Conservation (phyloP, 306 rosid genomes). For the Inga laurina region DNA sequence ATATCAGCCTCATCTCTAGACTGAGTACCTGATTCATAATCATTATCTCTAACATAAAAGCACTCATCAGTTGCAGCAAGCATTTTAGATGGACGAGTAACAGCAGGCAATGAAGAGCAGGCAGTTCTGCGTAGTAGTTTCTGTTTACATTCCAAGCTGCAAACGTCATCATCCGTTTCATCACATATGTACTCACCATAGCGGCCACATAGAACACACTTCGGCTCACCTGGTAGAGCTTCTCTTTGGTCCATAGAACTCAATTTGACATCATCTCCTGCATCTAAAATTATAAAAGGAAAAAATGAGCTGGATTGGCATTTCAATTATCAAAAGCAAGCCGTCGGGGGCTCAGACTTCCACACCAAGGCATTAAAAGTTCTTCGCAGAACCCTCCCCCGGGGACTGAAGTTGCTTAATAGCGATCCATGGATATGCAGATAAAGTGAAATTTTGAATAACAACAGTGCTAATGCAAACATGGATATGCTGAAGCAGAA, state of each 20-base stretch:
- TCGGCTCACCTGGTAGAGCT: slow-evolving; percentile 75
- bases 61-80: slow-evolving; percentile 72
- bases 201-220: slow-evolving; percentile 71
- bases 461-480: neutral
- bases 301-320: slow-evolving; percentile 3
- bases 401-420: neutral
- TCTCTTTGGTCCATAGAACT: slow-evolving; percentile 66
- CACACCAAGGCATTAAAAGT: slow-evolving; percentile 15
- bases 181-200: slow-evolving; percentile 85
- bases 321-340: slow-evolving; percentile 6
- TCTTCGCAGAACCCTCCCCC: neutral
- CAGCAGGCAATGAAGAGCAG: slow-evolving; percentile 27
- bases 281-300: slow-evolving; percentile 30
- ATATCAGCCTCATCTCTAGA: slow-evolving; percentile 47
- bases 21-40: slow-evolving; percentile 30
- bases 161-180: slow-evolving; percentile 79
- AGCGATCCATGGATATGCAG: neutral
- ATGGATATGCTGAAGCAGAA: neutral
- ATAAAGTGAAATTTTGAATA: neutral
- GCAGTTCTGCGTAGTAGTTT: slow-evolving; percentile 45
- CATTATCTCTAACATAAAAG: slow-evolving; percentile 64
- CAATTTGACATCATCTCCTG: slow-evolving; percentile 52
- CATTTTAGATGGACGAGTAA: slow-evolving; percentile 36
- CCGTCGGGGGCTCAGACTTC: neutral
- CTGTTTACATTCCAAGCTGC: slow-evolving; percentile 87